A percentile compares a stretch with the other conserved stretches of the same genome.
Evolutionary conservation across 1,139 yeast genomes (phyloP).

Genomic region (Debaryomyces nepalensis): DNA sequence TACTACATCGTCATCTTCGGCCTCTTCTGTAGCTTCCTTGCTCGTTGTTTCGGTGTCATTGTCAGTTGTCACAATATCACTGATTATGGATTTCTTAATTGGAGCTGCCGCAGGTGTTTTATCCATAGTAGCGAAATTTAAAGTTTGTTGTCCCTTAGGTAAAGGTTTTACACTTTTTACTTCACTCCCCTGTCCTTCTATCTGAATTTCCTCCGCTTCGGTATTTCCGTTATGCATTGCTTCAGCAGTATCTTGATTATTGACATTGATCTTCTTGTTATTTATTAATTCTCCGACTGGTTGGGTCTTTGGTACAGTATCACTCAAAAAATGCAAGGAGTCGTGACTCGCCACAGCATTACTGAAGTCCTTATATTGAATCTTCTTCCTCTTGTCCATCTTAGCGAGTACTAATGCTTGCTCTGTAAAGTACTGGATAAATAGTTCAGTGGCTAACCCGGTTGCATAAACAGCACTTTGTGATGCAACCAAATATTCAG

Average conservation of each 20-base stretch:
- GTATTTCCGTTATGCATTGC: neutral
- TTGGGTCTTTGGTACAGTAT: conserved; percentile 68
- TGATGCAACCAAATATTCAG: conserved; percentile 77
- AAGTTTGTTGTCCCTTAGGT: conserved; percentile 46
- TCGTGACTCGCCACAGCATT: conserved; percentile 71
- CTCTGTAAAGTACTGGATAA: conserved; percentile 78
- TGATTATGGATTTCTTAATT: conserved; percentile 40
- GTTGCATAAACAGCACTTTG: conserved; percentile 81
- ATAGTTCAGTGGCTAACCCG: conserved; percentile 86
- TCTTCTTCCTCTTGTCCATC: conserved; percentile 69
- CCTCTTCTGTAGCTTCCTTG: conserved; percentile 21
- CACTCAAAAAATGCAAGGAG: conserved; percentile 68
- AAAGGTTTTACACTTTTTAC: conserved; percentile 17
- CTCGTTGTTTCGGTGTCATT: conserved; percentile 19
- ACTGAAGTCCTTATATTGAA: conserved; percentile 76
- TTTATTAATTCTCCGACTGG: conserved; percentile 57
- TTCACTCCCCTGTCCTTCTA: conserved; percentile 8
- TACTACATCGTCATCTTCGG: conserved; percentile 21
- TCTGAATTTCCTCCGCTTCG: conserved; percentile 17
- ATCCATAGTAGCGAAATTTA: conserved; percentile 28
- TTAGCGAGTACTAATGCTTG: conserved; percentile 76
- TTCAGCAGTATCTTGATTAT: conserved; percentile 10
- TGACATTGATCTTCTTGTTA: conserved; percentile 47
- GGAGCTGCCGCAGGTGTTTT: conserved; percentile 19
- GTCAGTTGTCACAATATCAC: conserved; percentile 34